These are phyloP conservation scores for Dalbergia cochinchinensis DNA, from an alignment of 306 rosid species.

Conservation along the genomic window DNA sequence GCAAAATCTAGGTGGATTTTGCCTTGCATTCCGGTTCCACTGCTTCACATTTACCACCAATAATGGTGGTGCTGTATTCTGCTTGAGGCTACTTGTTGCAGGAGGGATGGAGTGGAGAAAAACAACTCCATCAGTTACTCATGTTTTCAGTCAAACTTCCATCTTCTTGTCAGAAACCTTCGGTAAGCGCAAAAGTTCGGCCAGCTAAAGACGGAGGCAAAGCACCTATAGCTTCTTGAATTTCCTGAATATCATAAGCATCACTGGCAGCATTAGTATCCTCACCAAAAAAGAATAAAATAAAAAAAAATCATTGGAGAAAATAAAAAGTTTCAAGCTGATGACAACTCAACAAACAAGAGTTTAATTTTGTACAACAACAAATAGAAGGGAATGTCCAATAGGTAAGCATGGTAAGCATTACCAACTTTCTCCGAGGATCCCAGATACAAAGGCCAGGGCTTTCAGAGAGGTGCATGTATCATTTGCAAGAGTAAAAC, in stretches of 20 bases:
- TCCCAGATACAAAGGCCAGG: constrained; percentile 5
- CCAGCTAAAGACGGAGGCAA: constrained; percentile 75
- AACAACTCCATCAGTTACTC: constrained; percentile 9
- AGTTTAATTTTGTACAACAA: not conserved
- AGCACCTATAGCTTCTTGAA: constrained; percentile 70
- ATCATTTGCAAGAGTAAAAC: constrained; percentile 8
- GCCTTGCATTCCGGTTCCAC: constrained; percentile 2
- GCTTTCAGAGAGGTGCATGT: constrained; percentile 8
- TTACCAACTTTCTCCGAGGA: not conserved
- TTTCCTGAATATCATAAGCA: constrained; percentile 67
- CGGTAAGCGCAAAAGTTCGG: constrained; percentile 79
- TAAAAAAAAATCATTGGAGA: not conserved
- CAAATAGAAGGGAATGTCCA: constrained; percentile 27
- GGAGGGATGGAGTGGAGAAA: not conserved
- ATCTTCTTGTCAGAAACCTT: constrained; percentile 67
- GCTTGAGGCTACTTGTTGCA: not conserved
- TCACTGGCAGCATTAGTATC: constrained; percentile 5
- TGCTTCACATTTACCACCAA: constrained; percentile 36
- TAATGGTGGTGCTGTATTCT: not conserved
- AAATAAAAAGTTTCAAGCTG: constrained; percentile 17
- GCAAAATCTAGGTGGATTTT: not conserved
- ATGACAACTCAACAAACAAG: constrained; percentile 1
- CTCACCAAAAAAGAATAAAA: no score
- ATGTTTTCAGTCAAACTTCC: no score
- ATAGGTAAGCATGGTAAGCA: not conserved